Base-by-base conservation (phyloP, 164 flowering plant genomes). In the Cinnamomum chago region DNA sequence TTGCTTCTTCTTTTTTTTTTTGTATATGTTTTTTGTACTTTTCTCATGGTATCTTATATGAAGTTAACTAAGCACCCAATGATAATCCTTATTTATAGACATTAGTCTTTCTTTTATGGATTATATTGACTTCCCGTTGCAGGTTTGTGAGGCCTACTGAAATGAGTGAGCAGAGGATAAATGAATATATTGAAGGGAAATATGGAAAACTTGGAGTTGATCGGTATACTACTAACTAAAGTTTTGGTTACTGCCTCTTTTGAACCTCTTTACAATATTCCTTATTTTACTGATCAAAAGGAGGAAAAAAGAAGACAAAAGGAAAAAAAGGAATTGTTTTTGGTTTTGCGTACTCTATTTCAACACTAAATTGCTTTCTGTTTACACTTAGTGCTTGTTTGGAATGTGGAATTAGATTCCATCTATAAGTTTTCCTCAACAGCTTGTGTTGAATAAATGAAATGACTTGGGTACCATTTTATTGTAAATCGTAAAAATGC, bases 181-280 rank as follows among this genome's bases (percentile, higher is more conserved):
- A 88, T 23, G 86, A 88, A 75, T 93, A 93, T 75, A 90, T 95
- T 79, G 90, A 89, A 83, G 96, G 98, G 72, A 95, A 95, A 77
- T 95, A 95, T 82, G 98, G 98, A 67, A 90, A 91, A 76, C 69
- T 95, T 28, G 98, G 99, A 27, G 91, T 93, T 80, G 97, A 92
- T 73, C 86, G 95, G 99, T 95, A 90, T 75, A 85, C 50, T 58
- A 17, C 62, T 55, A n/a, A 5, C 35, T 30, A 30, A 30, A 30
- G 35, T 30, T 30, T 30, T 30, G 35, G 35, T 30, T 30, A 30
- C 35, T 30, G n/a, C 58, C 75, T 33, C 15, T 58, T 74, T 58
- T 15, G 5, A 28, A 33, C 4, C 58, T 35, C n/a, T 40, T 40
- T 7, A 40, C 47, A 1, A 7, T 40, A 3, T 40, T 7, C 47